Evolutionary conservation across 306 rosid species (phyloP), one percentile per base, ranked within the genome.

Genomic region (Fragaria ananassa): DNA sequence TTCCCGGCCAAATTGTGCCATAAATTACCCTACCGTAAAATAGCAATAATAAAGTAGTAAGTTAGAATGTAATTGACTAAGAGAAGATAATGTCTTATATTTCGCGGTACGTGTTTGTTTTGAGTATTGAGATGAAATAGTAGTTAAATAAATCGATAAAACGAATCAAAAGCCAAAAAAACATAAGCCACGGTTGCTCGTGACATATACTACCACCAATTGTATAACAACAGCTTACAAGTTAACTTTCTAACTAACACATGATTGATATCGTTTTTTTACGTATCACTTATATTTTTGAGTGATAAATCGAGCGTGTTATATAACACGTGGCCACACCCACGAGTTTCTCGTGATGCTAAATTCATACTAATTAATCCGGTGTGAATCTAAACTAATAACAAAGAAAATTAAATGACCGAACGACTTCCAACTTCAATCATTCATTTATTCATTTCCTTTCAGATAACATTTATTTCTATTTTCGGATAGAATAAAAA

Each of bases 141-240:
- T 0, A 18, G 4, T 18, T 3, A 19, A 1, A 3, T 19, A 6
- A 1, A 14, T 7, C 2, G 25, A 8, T 19, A n/a, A 19, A 19
- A 0, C 0, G 0, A n/a, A 53, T 53, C 25, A 7, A 53, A 2
- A 53, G 11, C 19, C 1, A 19, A 53, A 19, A 19, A 4, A 0
- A 6, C 4, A 19, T 19, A 8, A 4, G 1, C 0, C 9, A 0
- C 13, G 2, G 2, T 54, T 54, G 11, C 4, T 1, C 10, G 1
- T 54, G 13, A 54, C 13, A 2, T 54, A 12, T 54, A 0, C 4
- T 0, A 54, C 17, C 34, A 4, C 2, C 7, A 1, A 21, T 57
- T 57, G 1, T 57, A 4, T 10, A 2, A 10, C 8, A 11, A 1
- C 4, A 25, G 10, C 2, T 23, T 25, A 4, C 0, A 25, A 58